Evolutionary conservation across 805 yeast genomes (phyloP).

Genomic region (Kodamaea neixiangensis): DNA sequence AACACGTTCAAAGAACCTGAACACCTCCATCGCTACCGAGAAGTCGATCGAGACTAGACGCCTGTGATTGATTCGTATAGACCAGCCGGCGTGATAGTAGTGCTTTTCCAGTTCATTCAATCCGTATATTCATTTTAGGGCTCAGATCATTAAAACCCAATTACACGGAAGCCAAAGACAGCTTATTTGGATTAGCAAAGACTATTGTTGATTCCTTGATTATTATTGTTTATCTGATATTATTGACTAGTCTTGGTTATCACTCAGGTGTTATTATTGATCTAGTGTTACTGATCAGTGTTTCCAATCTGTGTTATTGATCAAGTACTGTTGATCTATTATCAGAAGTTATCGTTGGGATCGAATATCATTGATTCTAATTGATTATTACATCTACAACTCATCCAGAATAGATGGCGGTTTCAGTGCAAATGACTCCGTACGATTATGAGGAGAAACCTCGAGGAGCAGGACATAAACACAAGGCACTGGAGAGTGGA

Average conservation of each 20-base stretch:
- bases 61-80: not conserved
- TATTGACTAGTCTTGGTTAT: not conserved
- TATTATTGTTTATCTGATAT: not conserved
- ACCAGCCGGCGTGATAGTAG: not conserved
- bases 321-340: too few species aligned
- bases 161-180: not conserved
- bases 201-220: not conserved
- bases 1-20: not conserved
- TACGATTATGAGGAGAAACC: constrained; percentile 21
- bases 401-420: constrained; percentile 6
- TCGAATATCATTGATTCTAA: not conserved
- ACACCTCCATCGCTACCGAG: constrained; percentile 6
- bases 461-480: not conserved
- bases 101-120: not conserved
- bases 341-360: not conserved
- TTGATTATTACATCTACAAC: not conserved
- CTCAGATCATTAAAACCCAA: constrained; percentile 7
- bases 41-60: constrained; percentile 5
- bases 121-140: not conserved
- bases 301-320: too few species aligned
- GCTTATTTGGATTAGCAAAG: too few species aligned
- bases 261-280: too few species aligned
- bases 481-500: not conserved
- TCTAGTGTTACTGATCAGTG: too few species aligned
- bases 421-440: constrained; percentile 24